These are phyloP conservation scores for Termitomyces sp. DNA, from an alignment of 1,284 basidiomycete species.

Conservation along the genomic window DNA sequence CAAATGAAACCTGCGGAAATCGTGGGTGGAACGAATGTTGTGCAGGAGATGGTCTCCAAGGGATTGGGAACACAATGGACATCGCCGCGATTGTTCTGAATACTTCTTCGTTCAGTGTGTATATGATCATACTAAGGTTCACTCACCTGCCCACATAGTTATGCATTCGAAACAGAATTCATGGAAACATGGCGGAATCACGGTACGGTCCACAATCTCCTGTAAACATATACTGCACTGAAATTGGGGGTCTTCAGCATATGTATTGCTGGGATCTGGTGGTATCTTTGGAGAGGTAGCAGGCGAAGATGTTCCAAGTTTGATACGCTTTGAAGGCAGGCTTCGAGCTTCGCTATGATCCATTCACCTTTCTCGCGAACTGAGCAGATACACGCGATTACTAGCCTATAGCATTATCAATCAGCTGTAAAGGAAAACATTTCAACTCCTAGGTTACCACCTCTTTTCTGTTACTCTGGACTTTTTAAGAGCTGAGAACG, in stretches of 20 bases:
- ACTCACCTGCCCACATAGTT: constrained; percentile 74
- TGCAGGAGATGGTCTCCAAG: constrained; percentile 80
- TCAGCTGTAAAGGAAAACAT: too few relatives aligned
- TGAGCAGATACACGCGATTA: not conserved
- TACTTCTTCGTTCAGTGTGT: not conserved
- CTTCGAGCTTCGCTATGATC: constrained; percentile 17
- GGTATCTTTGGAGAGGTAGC: not conserved
- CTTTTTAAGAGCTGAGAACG: too few relatives aligned
- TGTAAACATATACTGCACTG: constrained; percentile 74
- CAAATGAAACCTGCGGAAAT: constrained; percentile 78
- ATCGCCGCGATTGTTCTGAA: constrained; percentile 67
- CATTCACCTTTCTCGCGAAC: constrained; percentile 8
- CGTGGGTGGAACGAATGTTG: constrained; percentile 67
- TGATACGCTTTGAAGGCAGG: constrained; percentile 26
- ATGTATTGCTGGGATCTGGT: not conserved
- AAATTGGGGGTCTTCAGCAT: constrained; percentile 26
- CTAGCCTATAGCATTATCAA: not conserved
- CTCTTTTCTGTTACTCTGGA: not conserved
- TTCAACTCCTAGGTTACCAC: not conserved
- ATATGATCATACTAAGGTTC: not conserved
- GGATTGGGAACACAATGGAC: constrained; percentile 75
- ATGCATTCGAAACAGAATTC: constrained; percentile 89
- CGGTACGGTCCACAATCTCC: constrained; percentile 66
- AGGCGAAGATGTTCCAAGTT: constrained; percentile 19
- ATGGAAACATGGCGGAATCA: constrained; percentile 79